These are phyloP conservation scores for Pythium dissimile DNA, from an alignment of 352 stramenopile species.

Conservation along the genomic window DNA sequence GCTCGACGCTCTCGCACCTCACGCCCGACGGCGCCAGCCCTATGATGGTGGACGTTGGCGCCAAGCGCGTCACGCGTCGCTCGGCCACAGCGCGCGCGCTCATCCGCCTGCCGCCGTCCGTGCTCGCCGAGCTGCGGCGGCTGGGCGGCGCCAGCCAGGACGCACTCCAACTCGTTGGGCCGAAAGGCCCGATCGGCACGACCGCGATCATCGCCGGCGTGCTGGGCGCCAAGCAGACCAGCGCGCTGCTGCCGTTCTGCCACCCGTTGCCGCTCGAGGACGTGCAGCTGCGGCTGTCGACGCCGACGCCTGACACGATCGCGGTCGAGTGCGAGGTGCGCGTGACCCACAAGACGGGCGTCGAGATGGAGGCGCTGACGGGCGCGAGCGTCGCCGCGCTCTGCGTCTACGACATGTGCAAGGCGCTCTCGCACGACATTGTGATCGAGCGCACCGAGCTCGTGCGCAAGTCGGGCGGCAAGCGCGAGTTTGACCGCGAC, in stretches of 20 bases:
- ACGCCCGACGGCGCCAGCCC: constrained; percentile 37
- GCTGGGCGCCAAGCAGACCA: constrained; percentile 92
- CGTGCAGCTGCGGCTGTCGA: constrained; percentile 83
- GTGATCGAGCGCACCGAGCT: constrained; percentile 90
- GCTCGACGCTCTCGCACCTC: constrained; percentile 47
- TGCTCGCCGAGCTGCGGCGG: constrained; percentile 71
- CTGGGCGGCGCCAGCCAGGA: constrained; percentile 14
- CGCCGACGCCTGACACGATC: constrained; percentile 54
- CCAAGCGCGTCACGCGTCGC: constrained; percentile 80
- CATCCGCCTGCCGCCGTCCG: constrained; percentile 81
- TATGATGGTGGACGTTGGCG: constrained; percentile 91
- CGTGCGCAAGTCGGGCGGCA: constrained; percentile 91
- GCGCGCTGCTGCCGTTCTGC: constrained; percentile 92
- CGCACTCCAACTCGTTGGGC: constrained; percentile 42
- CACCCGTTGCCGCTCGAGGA: constrained; percentile 91
- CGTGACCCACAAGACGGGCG: constrained; percentile 93
- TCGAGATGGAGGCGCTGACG: constrained; percentile 96
- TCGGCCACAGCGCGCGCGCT: constrained; percentile 78
- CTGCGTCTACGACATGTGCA: constrained; percentile 99
- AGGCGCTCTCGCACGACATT: constrained; percentile 95
- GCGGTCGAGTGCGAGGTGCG: constrained; percentile 86
- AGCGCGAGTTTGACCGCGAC: constrained; percentile 56
- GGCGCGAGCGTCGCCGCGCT: constrained; percentile 92
- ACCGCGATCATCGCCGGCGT: constrained; percentile 93
- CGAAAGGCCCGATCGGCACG: constrained; percentile 89